A percentile compares a stretch with the other conserved stretches of the same genome.
Conservation (phyloP, 1,284 basidiomycete genomes). For the Puccinia horiana region DNA sequence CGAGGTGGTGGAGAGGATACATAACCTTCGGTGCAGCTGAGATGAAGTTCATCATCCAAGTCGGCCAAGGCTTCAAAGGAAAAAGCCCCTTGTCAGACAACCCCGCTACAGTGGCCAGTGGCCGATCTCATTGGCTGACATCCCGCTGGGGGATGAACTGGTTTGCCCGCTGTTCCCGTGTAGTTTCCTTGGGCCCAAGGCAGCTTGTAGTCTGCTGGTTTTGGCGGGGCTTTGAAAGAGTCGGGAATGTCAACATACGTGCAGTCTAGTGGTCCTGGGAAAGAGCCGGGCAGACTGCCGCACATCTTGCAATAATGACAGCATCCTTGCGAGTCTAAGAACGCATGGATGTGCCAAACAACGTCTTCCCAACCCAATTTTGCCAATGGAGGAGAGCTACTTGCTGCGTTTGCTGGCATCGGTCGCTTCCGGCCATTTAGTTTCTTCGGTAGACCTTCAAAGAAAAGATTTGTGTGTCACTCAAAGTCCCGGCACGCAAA, state of each 20-base stretch:
- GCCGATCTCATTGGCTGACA: not conserved
- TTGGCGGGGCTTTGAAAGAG: not conserved
- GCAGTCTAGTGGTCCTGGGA: not conserved
- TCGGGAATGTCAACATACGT: not conserved
- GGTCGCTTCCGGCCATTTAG: no score
- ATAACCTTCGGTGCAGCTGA: not conserved
- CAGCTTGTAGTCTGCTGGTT: not conserved
- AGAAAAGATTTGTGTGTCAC: no score
- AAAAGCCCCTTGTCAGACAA: not conserved
- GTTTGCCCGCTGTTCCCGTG: not conserved
- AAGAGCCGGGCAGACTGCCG: not conserved
- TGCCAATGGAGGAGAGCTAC: no score
- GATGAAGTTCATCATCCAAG: not conserved
- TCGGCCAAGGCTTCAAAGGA: not conserved
- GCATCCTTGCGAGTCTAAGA: not conserved
- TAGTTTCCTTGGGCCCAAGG: not conserved
- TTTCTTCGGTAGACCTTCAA: no score
- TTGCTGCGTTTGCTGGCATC: no score
- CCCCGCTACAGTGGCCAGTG: not conserved
- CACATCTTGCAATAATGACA: constrained; percentile 33
- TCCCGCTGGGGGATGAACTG: not conserved
- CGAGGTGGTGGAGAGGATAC: not conserved
- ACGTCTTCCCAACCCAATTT: no score
- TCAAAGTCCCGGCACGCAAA: no score
- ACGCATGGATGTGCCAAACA: constrained; percentile 3